Percentiles rank a stretch among this genome's conserved stretches.
phyloP scores from a whole-genome alignment of 768 basidiomycete species.

The Albatrellus ellisii region DNA sequence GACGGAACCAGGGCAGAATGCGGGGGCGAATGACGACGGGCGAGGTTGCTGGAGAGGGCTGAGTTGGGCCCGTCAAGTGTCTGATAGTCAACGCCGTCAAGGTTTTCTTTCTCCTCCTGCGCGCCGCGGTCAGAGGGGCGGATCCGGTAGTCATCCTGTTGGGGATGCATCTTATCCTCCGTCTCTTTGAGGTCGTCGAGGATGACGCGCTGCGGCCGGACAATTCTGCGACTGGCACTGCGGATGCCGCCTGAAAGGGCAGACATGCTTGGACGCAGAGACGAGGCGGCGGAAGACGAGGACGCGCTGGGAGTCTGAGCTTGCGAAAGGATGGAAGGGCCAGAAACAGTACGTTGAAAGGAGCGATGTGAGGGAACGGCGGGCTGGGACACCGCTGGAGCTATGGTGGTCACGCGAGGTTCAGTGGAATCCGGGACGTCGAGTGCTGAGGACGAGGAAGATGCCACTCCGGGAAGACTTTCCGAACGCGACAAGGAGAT shows the following conservation, averaged over 20 bases:
- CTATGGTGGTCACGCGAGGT: slow-evolving; percentile 18
- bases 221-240: slow-evolving; percentile 22
- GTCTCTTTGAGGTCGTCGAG: slow-evolving; percentile 22
- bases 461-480: slow-evolving; percentile 40
- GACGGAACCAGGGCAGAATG: slow-evolving; percentile 6
- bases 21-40: slow-evolving; percentile 12
- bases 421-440: slow-evolving; percentile 1
- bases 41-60: not conserved
- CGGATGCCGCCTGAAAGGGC: slow-evolving; percentile 17
- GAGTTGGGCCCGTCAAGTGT: not conserved
- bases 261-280: slow-evolving; percentile 16
- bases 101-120: slow-evolving; percentile 15
- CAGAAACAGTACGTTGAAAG: slow-evolving; percentile 57
- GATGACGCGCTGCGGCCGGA: slow-evolving; percentile 24
- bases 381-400: too few species aligned
- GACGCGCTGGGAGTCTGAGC: slow-evolving; percentile 20
- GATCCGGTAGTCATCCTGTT: slow-evolving; percentile 12
- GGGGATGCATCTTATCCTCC: slow-evolving; percentile 18
- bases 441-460: slow-evolving; percentile 3
- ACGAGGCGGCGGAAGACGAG: slow-evolving; percentile 5
- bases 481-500: slow-evolving; percentile 55
- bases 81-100: slow-evolving; percentile 1
- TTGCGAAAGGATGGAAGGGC: slow-evolving; percentile 24
- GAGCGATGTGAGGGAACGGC: slow-evolving; percentile 27
- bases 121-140: not conserved